These are phyloP conservation scores for Tylopilus balloui DNA, from an alignment of 768 basidiomycete species.

Conservation along the genomic window DNA sequence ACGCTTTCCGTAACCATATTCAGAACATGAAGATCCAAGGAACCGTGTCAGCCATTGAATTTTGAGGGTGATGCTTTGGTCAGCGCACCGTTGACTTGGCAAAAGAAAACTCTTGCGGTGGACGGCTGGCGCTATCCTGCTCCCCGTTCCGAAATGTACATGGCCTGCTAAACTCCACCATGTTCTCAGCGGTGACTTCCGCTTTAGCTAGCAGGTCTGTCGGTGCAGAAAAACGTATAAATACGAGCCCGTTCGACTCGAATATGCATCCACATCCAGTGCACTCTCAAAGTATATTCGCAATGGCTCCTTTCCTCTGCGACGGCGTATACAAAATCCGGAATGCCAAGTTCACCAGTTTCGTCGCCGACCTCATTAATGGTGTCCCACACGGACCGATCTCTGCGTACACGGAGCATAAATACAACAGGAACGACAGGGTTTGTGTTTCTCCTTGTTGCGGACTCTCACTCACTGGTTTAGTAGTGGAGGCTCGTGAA, in stretches of 20 bases:
- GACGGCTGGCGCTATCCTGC: background rate
- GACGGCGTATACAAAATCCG: background rate
- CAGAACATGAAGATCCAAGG: too few relatives aligned
- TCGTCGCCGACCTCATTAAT: background rate
- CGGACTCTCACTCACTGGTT: background rate
- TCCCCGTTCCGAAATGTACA: background rate
- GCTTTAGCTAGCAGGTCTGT: background rate
- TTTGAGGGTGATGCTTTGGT: too few relatives aligned
- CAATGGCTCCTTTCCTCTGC: background rate
- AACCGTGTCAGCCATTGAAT: too few relatives aligned
- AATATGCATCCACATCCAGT: background rate
- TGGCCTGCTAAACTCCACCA: background rate
- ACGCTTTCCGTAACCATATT: too few relatives aligned
- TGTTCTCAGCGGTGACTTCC: background rate
- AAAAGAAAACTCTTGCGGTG: too few relatives aligned
- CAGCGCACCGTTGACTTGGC: too few relatives aligned
- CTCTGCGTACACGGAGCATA: accelerated
- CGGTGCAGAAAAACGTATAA: background rate
- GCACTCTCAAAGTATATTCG: background rate
- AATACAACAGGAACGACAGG: background rate
- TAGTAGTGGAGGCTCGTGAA: background rate
- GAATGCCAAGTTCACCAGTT: background rate
- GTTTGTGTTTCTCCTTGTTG: background rate
- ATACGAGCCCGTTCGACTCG: background rate
- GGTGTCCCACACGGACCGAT: background rate